Conservation (phyloP, 1,139 yeast species). For the Yamadazyma friedrichii region DNA sequence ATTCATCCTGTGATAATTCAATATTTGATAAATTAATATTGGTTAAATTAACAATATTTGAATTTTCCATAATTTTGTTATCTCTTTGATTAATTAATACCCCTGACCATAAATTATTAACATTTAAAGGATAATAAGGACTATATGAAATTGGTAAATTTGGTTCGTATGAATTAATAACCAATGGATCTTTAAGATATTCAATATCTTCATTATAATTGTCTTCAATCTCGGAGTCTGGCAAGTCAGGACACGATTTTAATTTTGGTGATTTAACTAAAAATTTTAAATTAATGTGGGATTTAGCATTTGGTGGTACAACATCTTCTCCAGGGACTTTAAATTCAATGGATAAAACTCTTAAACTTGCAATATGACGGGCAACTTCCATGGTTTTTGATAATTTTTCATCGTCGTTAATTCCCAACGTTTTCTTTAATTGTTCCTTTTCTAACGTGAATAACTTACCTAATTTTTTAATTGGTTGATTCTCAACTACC, state of each 20-base stretch:
- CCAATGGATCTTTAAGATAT: slow-evolving; percentile 68
- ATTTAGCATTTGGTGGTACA: slow-evolving; percentile 73
- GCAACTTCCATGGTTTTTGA: slow-evolving; percentile 60
- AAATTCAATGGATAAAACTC: slow-evolving; percentile 70
- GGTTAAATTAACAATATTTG: slow-evolving; percentile 54
- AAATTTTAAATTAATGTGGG: slow-evolving; percentile 74
- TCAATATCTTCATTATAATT: slow-evolving; percentile 52
- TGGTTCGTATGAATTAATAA: slow-evolving; percentile 65
- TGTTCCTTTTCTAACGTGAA: slow-evolving; percentile 56
- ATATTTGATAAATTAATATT: slow-evolving; percentile 58
- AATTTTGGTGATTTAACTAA: slow-evolving; percentile 70
- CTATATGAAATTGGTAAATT: slow-evolving; percentile 60
- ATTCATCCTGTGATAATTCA: slow-evolving; percentile 45
- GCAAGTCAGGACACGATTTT: slow-evolving; percentile 54
- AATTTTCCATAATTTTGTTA: slow-evolving; percentile 66
- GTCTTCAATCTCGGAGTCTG: slow-evolving; percentile 34
- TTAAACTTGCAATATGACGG: slow-evolving; percentile 63
- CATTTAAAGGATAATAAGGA: slow-evolving; percentile 67
- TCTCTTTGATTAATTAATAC: slow-evolving; percentile 72
- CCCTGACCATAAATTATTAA: slow-evolving; percentile 64
- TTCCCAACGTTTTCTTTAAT: slow-evolving; percentile 56
- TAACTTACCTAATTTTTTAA: slow-evolving; percentile 66
- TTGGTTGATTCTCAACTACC: slow-evolving; percentile 41
- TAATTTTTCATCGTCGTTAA: slow-evolving; percentile 44
- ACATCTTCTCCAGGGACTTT: slow-evolving; percentile 83